Evolutionary conservation across 805 yeast species (phyloP).

Genomic region (Yarrowia sp.): DNA sequence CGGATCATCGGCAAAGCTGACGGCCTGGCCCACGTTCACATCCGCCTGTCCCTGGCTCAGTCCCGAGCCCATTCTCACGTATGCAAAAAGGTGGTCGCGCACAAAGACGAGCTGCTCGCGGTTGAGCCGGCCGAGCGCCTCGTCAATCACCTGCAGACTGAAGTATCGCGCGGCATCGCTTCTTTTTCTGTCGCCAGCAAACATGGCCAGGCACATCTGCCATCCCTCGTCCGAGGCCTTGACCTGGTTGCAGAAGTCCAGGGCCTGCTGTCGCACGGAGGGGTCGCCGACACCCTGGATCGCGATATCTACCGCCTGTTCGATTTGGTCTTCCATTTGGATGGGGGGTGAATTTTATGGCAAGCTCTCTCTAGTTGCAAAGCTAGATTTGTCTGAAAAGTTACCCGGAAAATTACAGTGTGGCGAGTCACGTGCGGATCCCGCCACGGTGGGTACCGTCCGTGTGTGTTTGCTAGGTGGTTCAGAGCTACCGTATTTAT

Average conservation of each 20-base stretch:
- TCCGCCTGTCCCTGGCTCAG: constrained; percentile 32
- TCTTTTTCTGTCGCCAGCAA: constrained; percentile 41
- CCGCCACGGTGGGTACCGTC: no score
- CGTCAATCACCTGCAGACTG: constrained; percentile 66
- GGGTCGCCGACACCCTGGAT: constrained; percentile 65
- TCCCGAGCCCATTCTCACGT: constrained; percentile 36
- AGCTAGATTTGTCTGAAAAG: constrained; percentile 24
- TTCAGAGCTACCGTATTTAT: no score
- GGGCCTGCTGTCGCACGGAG: constrained; percentile 56
- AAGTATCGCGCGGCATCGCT: constrained; percentile 63
- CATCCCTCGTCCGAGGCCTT: constrained; percentile 48
- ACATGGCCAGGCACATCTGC: constrained; percentile 46
- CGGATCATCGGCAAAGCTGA: constrained; percentile 38
- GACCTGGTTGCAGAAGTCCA: constrained; percentile 46
- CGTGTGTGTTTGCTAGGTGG: no score
- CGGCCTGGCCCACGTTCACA: constrained; percentile 31
- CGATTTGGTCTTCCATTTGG: constrained; percentile 56
- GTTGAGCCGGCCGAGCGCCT: constrained; percentile 47
- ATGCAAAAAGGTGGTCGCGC: constrained; percentile 49
- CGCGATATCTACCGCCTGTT: constrained; percentile 84
- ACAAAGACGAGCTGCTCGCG: constrained; percentile 49
- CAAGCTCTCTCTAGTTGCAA: background rate
- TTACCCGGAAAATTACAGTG: constrained; percentile 23
- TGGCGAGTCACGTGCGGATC: constrained; percentile 26
- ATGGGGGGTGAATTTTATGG: constrained; percentile 4